Conservation (phyloP, 164 flowering plant genomes). For the Tinospora cordifolia region DNA sequence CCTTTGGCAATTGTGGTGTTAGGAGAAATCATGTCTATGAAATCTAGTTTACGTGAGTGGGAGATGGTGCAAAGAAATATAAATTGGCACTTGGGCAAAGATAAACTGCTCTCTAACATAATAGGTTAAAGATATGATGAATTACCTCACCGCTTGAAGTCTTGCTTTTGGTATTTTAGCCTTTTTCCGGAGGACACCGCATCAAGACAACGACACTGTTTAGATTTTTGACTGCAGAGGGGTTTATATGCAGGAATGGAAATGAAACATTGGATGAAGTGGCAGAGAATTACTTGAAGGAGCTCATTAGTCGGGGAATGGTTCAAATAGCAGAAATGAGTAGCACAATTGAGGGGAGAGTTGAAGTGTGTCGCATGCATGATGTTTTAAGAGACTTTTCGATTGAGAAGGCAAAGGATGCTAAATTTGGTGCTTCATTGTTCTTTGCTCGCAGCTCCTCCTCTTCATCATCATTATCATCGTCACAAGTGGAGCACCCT, state of each 20-base stretch:
- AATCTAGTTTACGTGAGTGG: slow-evolving; percentile 7
- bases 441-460: neutral
- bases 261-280: slow-evolving; percentile 12
- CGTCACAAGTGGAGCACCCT: no score
- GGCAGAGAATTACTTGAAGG: slow-evolving; percentile 14
- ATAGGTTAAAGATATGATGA: no score
- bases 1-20: no score
- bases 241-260: slow-evolving; percentile 2
- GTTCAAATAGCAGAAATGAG: slow-evolving; percentile 4
- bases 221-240: slow-evolving; percentile 19
- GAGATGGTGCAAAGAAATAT: neutral
- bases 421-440: neutral
- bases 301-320: slow-evolving; percentile 16
- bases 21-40: no score
- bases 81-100: no score
- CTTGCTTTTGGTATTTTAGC: slow-evolving; percentile 17
- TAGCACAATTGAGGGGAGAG: neutral
- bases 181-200: slow-evolving; percentile 12
- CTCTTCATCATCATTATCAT: no score
- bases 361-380: slow-evolving; percentile 5
- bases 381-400: slow-evolving; percentile 9
- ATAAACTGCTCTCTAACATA: no score
- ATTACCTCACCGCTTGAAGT: no score
- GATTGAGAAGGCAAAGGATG: neutral
- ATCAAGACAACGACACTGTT: neutral